Percentiles rank a stretch among this genome's conserved stretches.
Conservation (phyloP, 1,284 basidiomycete genomes). For the Cutaneotrichosporon sp. region DNA sequence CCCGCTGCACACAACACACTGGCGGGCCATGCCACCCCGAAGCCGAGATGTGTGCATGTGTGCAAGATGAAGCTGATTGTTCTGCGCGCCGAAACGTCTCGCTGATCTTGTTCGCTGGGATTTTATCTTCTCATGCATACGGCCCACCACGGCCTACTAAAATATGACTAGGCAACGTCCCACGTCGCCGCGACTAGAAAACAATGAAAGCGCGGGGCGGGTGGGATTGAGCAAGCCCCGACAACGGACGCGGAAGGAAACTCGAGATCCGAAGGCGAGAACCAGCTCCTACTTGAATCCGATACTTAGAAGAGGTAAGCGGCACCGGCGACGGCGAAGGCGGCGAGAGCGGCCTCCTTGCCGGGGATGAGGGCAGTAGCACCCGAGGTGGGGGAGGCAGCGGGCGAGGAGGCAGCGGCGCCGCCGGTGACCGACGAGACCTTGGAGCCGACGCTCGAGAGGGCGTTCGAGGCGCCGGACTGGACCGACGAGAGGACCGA, state of each 20-base stretch:
- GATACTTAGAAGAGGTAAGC: slow-evolving; percentile 10
- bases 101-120: too few relatives aligned
- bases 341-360: slow-evolving; percentile 11
- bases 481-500: background rate
- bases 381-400: too few relatives aligned
- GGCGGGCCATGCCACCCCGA: too few relatives aligned
- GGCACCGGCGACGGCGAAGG: slow-evolving; percentile 13
- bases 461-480: slow-evolving; percentile 4
- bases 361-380: slow-evolving; percentile 7
- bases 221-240: background rate
- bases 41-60: too few relatives aligned
- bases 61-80: too few relatives aligned
- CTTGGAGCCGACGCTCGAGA: slow-evolving; percentile 4
- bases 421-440: background rate
- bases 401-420: background rate
- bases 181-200: slow-evolving; percentile 13
- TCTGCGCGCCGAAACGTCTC: background rate
- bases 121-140: slow-evolving; percentile 10
- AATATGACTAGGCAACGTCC: slow-evolving; percentile 9
- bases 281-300: background rate
- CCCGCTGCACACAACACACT: too few relatives aligned
- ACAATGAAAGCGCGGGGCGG: slow-evolving; percentile 14
- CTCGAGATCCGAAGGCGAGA: background rate
- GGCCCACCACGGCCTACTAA: slow-evolving; percentile 10
- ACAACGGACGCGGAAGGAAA: background rate